phyloP scores from a whole-genome alignment of 2,329 filamentous ascomycete genomes.

The Arthrobotrys pseudoclavata region DNA sequence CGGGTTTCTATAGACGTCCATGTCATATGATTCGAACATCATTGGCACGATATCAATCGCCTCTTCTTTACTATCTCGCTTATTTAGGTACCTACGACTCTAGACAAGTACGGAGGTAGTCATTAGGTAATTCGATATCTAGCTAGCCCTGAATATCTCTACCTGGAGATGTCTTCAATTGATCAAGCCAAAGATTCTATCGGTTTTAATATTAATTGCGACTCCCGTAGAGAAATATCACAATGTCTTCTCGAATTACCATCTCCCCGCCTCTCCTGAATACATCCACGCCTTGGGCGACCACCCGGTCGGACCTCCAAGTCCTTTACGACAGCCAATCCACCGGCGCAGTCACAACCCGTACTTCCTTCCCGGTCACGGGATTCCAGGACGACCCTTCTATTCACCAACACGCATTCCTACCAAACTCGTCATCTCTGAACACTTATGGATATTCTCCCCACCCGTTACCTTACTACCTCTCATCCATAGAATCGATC shows the following conservation, averaged over 20 bases:
- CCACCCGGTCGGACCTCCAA: slow-evolving; percentile 73
- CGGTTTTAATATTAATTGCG: background rate
- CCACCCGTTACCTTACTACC: slow-evolving; percentile 72
- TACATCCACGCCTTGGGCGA: slow-evolving; percentile 82
- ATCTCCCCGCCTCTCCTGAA: slow-evolving; percentile 79
- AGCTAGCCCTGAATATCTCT: background rate
- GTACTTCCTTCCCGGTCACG: slow-evolving; percentile 74
- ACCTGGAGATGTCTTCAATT: background rate
- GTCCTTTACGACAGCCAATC: slow-evolving; percentile 73
- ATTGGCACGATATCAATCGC: background rate
- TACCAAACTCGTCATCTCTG: slow-evolving; percentile 71
- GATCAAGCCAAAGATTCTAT: background rate
- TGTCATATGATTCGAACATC: background rate
- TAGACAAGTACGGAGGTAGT: no score
- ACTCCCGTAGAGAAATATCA: background rate
- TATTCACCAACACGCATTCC: slow-evolving; percentile 77
- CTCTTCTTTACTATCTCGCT: background rate
- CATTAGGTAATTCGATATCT: background rate
- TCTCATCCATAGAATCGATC: slow-evolving; percentile 70
- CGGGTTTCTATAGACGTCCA: background rate
- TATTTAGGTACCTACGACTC: background rate
- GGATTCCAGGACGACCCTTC: slow-evolving; percentile 75
- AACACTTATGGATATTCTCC: slow-evolving; percentile 84
- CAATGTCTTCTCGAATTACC: slow-evolving; percentile 65
- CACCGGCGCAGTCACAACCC: slow-evolving; percentile 81